These are phyloP conservation scores for Pseudofabraea citricarpa DNA, from an alignment of 2,329 filamentous ascomycete species.

Conservation along the genomic window DNA sequence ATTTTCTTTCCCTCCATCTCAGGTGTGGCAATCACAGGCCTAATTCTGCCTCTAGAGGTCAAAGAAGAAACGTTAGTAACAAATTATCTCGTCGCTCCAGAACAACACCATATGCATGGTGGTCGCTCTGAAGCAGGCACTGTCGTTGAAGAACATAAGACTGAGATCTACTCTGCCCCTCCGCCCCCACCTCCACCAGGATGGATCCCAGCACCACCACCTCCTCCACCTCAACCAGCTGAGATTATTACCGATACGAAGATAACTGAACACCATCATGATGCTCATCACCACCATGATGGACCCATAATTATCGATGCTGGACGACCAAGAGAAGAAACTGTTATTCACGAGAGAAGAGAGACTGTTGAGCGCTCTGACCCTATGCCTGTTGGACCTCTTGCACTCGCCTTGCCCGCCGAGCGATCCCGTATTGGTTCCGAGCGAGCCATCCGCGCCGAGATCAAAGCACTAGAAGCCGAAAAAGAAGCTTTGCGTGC, in stretches of 20 bases:
- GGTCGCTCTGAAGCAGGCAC: slow-evolving; percentile 42
- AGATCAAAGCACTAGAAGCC: slow-evolving; percentile 67
- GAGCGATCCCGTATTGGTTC: slow-evolving; percentile 26
- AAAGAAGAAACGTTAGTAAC: slow-evolving; percentile 16
- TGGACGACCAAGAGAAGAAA: slow-evolving; percentile 25
- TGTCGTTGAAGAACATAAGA: slow-evolving; percentile 42
- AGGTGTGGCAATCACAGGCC: slow-evolving; percentile 4
- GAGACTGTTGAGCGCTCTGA: slow-evolving; percentile 23
- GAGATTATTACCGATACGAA: slow-evolving; percentile 42
- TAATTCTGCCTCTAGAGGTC: slow-evolving; percentile 10
- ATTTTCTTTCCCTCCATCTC: slow-evolving; percentile 2
- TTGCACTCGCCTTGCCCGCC: slow-evolving; percentile 36
- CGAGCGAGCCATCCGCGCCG: slow-evolving; percentile 60
- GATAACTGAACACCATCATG: slow-evolving; percentile 28
- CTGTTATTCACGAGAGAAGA: slow-evolving; percentile 15
- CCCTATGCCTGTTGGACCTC: slow-evolving; percentile 30
- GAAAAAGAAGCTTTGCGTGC: slow-evolving; percentile 55
- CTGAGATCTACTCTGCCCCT: slow-evolving; percentile 35
- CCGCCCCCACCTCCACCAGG: slow-evolving; percentile 14
- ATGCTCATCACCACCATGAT: slow-evolving; percentile 25
- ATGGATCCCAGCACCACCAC: slow-evolving; percentile 5
- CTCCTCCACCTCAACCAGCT: slow-evolving; percentile 25
- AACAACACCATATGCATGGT: slow-evolving; percentile 28
- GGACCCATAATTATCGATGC: slow-evolving; percentile 37
- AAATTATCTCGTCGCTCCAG: slow-evolving; percentile 18